phyloP scores from a whole-genome alignment of 129 eudicot genomes.

The Flaveria bidentis region DNA sequence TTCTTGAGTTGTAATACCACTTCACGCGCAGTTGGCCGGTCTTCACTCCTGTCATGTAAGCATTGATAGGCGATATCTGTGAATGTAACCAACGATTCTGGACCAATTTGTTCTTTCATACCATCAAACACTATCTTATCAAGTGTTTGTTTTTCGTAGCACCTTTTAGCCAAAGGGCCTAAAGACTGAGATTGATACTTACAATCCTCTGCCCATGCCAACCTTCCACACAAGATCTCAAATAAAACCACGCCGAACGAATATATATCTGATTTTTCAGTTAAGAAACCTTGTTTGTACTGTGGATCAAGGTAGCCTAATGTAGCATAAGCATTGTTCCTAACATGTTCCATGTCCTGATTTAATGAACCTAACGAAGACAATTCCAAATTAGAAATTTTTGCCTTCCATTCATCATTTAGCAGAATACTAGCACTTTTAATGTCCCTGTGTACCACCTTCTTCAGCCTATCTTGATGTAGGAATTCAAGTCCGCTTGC shows the following conservation, averaged over 20 bases:
- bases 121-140: background rate
- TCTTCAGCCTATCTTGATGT: background rate
- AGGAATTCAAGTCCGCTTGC: background rate
- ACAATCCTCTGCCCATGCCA: background rate
- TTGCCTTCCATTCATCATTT: background rate
- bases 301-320: background rate
- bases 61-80: background rate
- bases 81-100: background rate
- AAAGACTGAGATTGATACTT: background rate
- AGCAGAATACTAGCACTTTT: background rate
- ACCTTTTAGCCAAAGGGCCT: background rate
- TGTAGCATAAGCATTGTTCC: background rate
- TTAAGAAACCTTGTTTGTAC: background rate
- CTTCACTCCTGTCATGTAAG: background rate
- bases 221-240: background rate
- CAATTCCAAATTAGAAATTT: background rate
- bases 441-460: background rate
- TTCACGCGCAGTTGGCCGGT: background rate
- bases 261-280: slow-evolving; percentile 4
- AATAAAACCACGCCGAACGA: slow-evolving; percentile 1
- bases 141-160: background rate
- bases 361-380: background rate
- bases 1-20: background rate
- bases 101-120: background rate
- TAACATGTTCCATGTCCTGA: background rate